Evolutionary conservation across 352 stramenopile species (phyloP).

Genomic region (Aphanomyces astaci): DNA sequence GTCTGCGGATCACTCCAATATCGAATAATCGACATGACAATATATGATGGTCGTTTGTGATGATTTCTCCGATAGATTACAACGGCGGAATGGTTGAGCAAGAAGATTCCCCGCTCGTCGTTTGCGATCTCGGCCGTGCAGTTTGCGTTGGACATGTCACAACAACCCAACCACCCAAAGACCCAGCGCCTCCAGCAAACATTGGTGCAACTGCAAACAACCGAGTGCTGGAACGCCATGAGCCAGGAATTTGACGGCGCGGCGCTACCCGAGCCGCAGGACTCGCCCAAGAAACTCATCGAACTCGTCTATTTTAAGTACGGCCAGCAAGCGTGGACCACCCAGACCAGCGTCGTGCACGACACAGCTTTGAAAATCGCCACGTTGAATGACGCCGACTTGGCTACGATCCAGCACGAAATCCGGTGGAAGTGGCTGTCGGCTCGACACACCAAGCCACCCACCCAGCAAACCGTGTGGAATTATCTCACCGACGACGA

Average conservation of each 20-base stretch:
- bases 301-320: conserved; percentile 10
- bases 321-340: neutral
- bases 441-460: neutral
- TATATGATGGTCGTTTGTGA: too few relatives aligned
- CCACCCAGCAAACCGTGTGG: neutral
- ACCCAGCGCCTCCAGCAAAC: conserved; percentile 5
- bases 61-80: conserved; percentile 9
- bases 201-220: conserved; percentile 6
- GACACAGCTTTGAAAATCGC: neutral
- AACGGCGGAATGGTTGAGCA: conserved; percentile 14
- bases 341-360: conserved; percentile 8
- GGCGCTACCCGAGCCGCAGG: neutral
- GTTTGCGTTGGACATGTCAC: conserved; percentile 3
- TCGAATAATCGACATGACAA: too few relatives aligned
- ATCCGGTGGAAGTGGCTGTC: conserved; percentile 8
- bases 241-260: conserved; percentile 3
- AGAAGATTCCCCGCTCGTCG: conserved; percentile 9
- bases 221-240: neutral
- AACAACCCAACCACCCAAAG: neutral
- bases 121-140: conserved; percentile 11
- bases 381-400: neutral
- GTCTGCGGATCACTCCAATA: too few relatives aligned
- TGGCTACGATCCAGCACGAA: neutral
- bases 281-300: neutral
- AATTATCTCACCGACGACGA: neutral